Base-by-base conservation (phyloP, 768 basidiomycete species). In the Sistotremastrum suecicum region DNA sequence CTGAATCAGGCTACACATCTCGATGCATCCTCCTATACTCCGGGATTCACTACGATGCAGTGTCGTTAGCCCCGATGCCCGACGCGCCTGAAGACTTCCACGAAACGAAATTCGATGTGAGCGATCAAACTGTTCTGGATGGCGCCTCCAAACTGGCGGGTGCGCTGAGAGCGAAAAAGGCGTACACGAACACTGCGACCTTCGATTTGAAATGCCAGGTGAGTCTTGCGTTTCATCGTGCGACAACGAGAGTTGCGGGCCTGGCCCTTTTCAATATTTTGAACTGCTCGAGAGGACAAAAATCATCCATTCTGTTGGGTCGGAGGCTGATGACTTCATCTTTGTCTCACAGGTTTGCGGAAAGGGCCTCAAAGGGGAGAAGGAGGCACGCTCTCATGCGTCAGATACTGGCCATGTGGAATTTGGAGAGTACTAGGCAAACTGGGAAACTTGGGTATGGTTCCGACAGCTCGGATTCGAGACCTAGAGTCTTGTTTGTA, bases 31-130 rank as follows among this genome's bases (percentile, higher is more conserved):
- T 97, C n/a, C 69, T 97, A 3, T 98, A 98, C 64, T 89, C 86
- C 0, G 94, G 94, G 3, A 95, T 97, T 40, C 92, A 98, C 60
- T 99, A 99, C 61, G 94, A 99, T 60, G 87, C 87, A 6, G 76
- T 83, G 4, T 80, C 85, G 0, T 65, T 92, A 37, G 78, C 92
- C 10, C 95, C 89, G 0, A 69, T 75, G 61, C 66, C 68, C 6
- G 78, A 79, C 40, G 86, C 83, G 2, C 85, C 87, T 0, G 57
- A 66, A 30, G 90, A 86, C 48, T 99, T 92, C 74, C 92, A 97
- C 62, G 83, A 89, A 55, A 89, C 84, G 2, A 58, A 85, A 41
- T 88, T 89, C 56, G 80, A 79, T 5, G 66, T 78, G 7, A 76
- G 72, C 48, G 56, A 73, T 48, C 81, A 85, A 54, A 62, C 74